A percentile compares a stretch with the other conserved stretches of the same genome.
phyloP scores from a whole-genome alignment of 2,329 filamentous ascomycete species.

The Calonectria henricotiae region DNA sequence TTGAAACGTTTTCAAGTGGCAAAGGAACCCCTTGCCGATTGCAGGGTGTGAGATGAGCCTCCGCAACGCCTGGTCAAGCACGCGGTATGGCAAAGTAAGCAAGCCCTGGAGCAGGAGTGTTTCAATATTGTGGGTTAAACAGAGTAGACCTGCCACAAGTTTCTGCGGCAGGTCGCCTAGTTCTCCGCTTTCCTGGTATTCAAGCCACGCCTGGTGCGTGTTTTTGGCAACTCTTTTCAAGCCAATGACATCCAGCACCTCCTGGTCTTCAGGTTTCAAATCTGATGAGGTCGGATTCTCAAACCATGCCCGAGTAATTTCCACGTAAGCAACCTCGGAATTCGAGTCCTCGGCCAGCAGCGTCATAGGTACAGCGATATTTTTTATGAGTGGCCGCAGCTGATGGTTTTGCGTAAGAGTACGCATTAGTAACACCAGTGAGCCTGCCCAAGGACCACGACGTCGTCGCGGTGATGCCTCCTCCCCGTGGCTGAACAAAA shows the following conservation, averaged over 20 bases:
- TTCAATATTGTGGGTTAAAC: not conserved
- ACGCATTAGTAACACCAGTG: slow-evolving; percentile 21
- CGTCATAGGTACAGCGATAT: slow-evolving; percentile 16
- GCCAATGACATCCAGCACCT: slow-evolving; percentile 2
- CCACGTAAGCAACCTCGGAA: not conserved
- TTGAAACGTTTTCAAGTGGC: slow-evolving; percentile 3
- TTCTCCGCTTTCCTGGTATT: not conserved
- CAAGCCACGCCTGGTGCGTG: not conserved
- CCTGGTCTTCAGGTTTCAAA: not conserved
- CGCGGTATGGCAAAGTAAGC: not conserved
- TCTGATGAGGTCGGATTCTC: not conserved
- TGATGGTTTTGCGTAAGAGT: slow-evolving; percentile 25
- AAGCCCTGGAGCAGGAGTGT: slow-evolving; percentile 11
- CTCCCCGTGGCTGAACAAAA: slow-evolving; percentile 11
- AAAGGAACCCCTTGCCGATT: not conserved
- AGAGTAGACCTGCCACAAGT: slow-evolving; percentile 4
- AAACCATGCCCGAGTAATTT: not conserved
- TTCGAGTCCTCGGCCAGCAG: not conserved
- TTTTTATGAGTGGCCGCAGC: slow-evolving; percentile 28
- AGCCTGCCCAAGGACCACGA: slow-evolving; percentile 4
- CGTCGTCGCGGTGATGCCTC: not conserved
- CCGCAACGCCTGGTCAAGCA: slow-evolving; percentile 5
- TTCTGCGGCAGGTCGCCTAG: not conserved
- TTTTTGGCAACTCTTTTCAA: slow-evolving; percentile 8
- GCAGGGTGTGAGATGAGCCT: not conserved